Evolutionary conservation across 371 early-diverging fungal species (phyloP).

Genomic region (Apophysomyces elegans): DNA sequence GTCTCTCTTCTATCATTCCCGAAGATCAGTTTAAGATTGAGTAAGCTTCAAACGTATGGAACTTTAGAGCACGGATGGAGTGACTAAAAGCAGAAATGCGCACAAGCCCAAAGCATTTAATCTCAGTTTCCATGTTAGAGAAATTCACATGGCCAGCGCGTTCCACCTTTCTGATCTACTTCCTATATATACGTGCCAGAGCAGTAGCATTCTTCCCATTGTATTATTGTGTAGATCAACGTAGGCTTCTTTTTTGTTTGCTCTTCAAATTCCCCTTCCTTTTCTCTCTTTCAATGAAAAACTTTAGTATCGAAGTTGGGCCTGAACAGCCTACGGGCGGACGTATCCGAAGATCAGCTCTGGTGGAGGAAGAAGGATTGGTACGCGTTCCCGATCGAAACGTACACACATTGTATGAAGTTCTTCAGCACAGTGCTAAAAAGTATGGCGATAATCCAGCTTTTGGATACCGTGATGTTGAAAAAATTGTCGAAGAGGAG

Average conservation of each 20-base stretch:
- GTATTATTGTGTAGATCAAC: not conserved
- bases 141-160: slow-evolving; percentile 10
- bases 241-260: not conserved
- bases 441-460: slow-evolving; percentile 52
- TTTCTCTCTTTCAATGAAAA: slow-evolving; percentile 18
- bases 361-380: slow-evolving; percentile 48
- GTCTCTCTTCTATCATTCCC: not conserved
- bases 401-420: slow-evolving; percentile 74
- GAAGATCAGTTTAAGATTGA: slow-evolving; percentile 6
- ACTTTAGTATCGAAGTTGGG: slow-evolving; percentile 27
- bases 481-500: slow-evolving; percentile 73
- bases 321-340: slow-evolving; percentile 34
- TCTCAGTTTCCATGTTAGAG: slow-evolving; percentile 6
- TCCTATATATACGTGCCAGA: not conserved
- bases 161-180: not conserved
- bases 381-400: slow-evolving; percentile 55
- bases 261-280: not conserved
- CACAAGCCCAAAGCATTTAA: not conserved
- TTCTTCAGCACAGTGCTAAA: slow-evolving; percentile 60
- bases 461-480: slow-evolving; percentile 70
- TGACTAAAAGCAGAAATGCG: slow-evolving; percentile 8
- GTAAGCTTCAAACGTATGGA: slow-evolving; percentile 1
- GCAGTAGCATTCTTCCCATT: too few relatives aligned
- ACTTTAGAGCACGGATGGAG: not conserved
- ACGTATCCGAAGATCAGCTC: slow-evolving; percentile 54